Conservation (phyloP, 2,329 filamentous ascomycete genomes). For the Periconia macrospinosa region DNA sequence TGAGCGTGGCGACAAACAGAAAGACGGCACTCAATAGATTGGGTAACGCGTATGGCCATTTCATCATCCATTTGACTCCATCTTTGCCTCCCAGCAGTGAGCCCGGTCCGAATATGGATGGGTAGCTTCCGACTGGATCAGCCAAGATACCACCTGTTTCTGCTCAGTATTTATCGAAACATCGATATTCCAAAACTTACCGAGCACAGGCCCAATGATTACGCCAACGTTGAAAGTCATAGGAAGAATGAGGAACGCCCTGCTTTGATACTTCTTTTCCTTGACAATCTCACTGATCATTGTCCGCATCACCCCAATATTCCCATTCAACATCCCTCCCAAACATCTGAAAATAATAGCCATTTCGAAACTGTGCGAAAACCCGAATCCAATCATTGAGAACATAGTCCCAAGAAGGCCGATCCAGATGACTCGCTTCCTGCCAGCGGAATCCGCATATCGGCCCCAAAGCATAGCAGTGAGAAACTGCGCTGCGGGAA, state of each 20-base stretch:
- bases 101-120: conserved; percentile 63
- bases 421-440: conserved; percentile 77
- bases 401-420: conserved; percentile 71
- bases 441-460: conserved; percentile 67
- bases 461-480: conserved; percentile 84
- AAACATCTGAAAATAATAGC: conserved; percentile 68
- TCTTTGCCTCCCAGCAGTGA: conserved; percentile 59
- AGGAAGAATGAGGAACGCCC: conserved; percentile 62
- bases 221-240: conserved; percentile 69
- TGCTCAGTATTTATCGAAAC: background rate
- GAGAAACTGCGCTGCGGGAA: conserved; percentile 79
- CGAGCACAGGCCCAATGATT: conserved; percentile 48
- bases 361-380: conserved; percentile 62
- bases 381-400: conserved; percentile 69
- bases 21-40: conserved; percentile 68
- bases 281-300: conserved; percentile 73
- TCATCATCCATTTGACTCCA: conserved; percentile 65
- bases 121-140: conserved; percentile 65
- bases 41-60: conserved; percentile 70
- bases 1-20: conserved; percentile 57
- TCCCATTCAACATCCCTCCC: conserved; percentile 71
- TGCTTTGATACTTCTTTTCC: conserved; percentile 64
- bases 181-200: conserved; percentile 16
- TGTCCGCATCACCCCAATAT: conserved; percentile 73
- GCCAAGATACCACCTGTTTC: conserved; percentile 66